These are phyloP conservation scores for Acer negundo DNA, from an alignment of 345 rosid species.

Conservation along the genomic window DNA sequence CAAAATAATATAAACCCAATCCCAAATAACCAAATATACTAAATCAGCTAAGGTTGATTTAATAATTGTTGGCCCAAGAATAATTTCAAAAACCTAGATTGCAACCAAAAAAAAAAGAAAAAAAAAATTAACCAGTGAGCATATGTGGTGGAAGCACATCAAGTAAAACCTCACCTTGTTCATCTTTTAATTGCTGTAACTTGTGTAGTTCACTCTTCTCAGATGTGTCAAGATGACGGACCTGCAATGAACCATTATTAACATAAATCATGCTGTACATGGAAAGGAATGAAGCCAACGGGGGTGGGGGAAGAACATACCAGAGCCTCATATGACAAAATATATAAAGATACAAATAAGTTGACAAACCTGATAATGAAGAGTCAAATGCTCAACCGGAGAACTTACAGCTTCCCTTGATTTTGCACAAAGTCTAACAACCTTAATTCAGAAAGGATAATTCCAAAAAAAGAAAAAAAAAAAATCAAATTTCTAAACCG, in stretches of 20 bases:
- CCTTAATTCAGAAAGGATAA: conserved; percentile 43
- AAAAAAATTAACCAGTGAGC: background rate
- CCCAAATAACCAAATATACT: background rate
- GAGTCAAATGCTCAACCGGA: conserved; percentile 98
- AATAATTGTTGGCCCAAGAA: background rate
- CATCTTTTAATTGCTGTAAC: conserved; percentile 98
- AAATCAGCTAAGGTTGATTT: background rate
- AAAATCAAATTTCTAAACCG: background rate
- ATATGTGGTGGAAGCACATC: background rate
- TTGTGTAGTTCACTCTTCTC: conserved; percentile 99
- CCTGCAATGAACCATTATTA: conserved; percentile 49
- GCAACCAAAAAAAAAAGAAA: background rate
- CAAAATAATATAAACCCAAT: background rate
- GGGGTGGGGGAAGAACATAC: background rate
- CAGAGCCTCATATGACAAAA: conserved; percentile 9
- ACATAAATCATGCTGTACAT: conserved; percentile 7
- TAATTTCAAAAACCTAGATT: background rate
- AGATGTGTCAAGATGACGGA: conserved; percentile 96
- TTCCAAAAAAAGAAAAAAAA: background rate
- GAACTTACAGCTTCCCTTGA: conserved; percentile 99
- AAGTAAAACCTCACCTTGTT: conserved; percentile 67
- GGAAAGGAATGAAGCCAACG: background rate
- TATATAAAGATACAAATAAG: conserved; percentile 14
- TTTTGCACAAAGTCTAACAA: conserved; percentile 97
- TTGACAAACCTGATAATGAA: conserved; percentile 92